These are phyloP conservation scores for Dryas drummondii DNA, from an alignment of 306 rosid species.

Conservation along the genomic window DNA sequence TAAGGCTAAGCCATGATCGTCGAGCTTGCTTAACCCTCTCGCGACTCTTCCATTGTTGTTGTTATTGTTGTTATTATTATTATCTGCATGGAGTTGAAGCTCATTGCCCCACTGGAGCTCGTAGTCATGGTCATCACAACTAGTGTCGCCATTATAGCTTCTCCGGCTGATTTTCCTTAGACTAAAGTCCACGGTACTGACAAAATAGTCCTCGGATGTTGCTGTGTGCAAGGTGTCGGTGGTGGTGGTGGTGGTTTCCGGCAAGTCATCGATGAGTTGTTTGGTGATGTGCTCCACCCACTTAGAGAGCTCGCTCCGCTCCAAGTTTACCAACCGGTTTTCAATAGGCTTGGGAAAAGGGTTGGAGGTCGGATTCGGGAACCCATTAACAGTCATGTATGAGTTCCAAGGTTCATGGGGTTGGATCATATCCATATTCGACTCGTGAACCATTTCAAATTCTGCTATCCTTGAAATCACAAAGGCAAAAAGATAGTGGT, in stretches of 20 bases:
- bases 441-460: conserved; percentile 47
- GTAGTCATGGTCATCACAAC: conserved; percentile 1
- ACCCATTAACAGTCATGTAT: conserved; percentile 25
- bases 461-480: conserved; percentile 50
- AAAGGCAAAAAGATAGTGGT: not conserved
- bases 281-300: conserved; percentile 71
- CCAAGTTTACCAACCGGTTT: conserved; percentile 41
- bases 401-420: conserved; percentile 56
- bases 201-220: conserved; percentile 29
- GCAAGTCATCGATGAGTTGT: conserved; percentile 63
- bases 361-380: conserved; percentile 35
- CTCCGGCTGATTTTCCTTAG: conserved; percentile 35
- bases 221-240: conserved; percentile 22
- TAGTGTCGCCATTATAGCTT: conserved; percentile 18
- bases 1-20: conserved; percentile 48
- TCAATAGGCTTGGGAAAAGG: conserved; percentile 41
- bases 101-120: conserved; percentile 33
- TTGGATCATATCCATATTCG: conserved; percentile 41
- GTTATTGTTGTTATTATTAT: not conserved
- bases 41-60: not conserved
- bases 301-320: conserved; percentile 47
- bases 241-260: conserved; percentile 29
- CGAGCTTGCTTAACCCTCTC: conserved; percentile 20
- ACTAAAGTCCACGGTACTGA: not conserved
- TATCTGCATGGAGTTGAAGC: conserved; percentile 39